phyloP scores from a whole-genome alignment of 768 basidiomycete genomes.

The Strobilomyces confusus region DNA sequence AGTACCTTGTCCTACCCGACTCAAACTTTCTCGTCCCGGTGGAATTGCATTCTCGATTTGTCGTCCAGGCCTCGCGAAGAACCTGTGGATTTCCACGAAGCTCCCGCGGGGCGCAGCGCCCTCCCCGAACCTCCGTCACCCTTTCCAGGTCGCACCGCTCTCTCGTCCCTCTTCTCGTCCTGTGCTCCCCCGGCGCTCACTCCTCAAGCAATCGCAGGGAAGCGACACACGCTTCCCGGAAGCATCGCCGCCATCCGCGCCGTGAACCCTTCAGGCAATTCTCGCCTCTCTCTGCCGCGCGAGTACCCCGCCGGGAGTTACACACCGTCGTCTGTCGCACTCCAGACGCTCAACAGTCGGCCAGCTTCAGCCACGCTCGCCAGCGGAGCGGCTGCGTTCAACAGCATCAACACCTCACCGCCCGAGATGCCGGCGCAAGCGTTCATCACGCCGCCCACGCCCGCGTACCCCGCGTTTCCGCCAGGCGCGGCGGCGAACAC shows the following conservation, averaged over 20 bases:
- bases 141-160: constrained; percentile 48
- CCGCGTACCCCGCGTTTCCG: constrained; percentile 71
- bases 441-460: constrained; percentile 48
- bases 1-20: constrained; percentile 53
- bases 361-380: constrained; percentile 30
- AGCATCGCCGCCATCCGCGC: constrained; percentile 31
- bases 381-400: constrained; percentile 10
- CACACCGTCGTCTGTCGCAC: constrained; percentile 34
- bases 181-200: constrained; percentile 15
- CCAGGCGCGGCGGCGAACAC: constrained; percentile 41
- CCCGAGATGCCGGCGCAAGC: constrained; percentile 15
- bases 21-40: constrained; percentile 71
- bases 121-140: constrained; percentile 79
- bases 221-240: constrained; percentile 50
- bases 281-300: constrained; percentile 26
- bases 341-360: constrained; percentile 31
- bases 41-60: constrained; percentile 91
- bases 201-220: constrained; percentile 49
- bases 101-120: constrained; percentile 32
- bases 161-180: constrained; percentile 27
- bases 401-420: constrained; percentile 3
- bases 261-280: constrained; percentile 14
- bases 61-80: constrained; percentile 32
- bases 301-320: constrained; percentile 23
- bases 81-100: constrained; percentile 15